These are phyloP conservation scores for Pleurotus platypus DNA, from an alignment of 768 basidiomycete genomes.

Conservation along the genomic window DNA sequence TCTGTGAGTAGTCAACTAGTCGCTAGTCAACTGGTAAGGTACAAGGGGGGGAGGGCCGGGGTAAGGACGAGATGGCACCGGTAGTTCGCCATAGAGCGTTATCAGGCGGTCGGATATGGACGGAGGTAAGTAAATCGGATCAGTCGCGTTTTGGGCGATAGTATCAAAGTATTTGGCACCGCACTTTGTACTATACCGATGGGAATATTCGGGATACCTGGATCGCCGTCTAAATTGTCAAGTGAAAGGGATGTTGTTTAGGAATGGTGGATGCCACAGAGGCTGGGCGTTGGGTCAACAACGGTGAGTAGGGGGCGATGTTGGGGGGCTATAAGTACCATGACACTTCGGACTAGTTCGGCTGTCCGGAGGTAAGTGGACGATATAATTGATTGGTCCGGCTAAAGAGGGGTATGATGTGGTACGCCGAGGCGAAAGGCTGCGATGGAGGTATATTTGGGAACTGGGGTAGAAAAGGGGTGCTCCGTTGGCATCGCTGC, in stretches of 20 bases:
- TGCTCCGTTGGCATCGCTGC: too few relatives aligned
- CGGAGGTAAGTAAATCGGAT: neutral
- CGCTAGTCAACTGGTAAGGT: too few relatives aligned
- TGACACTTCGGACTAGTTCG: constrained; percentile 2
- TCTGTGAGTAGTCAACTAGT: too few relatives aligned
- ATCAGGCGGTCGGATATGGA: neutral
- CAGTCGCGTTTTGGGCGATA: neutral
- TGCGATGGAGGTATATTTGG: neutral
- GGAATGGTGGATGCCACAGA: too few relatives aligned
- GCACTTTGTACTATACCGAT: too few relatives aligned
- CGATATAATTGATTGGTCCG: neutral
- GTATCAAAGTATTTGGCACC: too few relatives aligned
- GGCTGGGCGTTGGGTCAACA: too few relatives aligned
- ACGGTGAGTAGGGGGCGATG: neutral
- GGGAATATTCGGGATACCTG: too few relatives aligned
- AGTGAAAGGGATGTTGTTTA: too few relatives aligned
- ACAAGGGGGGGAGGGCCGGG: neutral
- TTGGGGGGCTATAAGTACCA: neutral
- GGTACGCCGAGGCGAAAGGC: neutral
- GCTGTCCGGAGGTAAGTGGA: constrained; percentile 9
- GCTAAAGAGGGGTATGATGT: neutral
- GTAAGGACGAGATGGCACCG: neutral
- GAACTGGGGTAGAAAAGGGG: too few relatives aligned
- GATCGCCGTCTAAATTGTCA: too few relatives aligned
- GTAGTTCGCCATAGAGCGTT: neutral